A percentile compares a stretch with the other conserved stretches of the same genome.
These are phyloP conservation scores for Ephemerocybe angulata DNA, from an alignment of 768 basidiomycete species.

Conservation along the genomic window DNA sequence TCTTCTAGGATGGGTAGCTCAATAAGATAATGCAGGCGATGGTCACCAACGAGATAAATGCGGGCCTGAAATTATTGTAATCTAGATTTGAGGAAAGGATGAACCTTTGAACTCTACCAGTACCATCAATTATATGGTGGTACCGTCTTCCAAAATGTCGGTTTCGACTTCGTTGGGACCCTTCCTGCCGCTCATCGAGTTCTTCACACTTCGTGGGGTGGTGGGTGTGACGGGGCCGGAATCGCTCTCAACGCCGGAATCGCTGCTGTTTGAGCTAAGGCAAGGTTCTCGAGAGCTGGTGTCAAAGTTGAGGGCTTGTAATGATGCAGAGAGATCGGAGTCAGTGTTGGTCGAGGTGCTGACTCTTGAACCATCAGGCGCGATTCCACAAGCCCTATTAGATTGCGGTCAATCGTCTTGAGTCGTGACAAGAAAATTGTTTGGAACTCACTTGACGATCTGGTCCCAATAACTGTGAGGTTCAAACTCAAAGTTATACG, in stretches of 20 bases:
- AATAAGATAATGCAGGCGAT: no score
- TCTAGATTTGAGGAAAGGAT: no score
- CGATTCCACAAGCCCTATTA: slow-evolving; percentile 51
- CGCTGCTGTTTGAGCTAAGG: not conserved
- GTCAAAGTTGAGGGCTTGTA: not conserved
- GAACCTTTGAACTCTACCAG: not conserved
- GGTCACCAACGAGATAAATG: no score
- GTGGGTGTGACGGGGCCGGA: not conserved
- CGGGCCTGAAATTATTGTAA: no score
- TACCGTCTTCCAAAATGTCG: not conserved
- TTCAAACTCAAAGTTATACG: slow-evolving; percentile 71
- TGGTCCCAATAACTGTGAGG: slow-evolving; percentile 75
- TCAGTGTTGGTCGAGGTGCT: not conserved
- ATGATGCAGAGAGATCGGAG: not conserved
- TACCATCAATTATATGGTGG: not conserved
- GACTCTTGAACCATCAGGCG: slow-evolving; percentile 51
- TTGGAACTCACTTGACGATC: slow-evolving; percentile 54
- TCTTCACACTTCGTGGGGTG: not conserved
- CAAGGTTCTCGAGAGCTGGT: not conserved
- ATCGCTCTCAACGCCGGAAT: not conserved
- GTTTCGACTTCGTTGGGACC: not conserved
- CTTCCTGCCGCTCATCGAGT: not conserved
- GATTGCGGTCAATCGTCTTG: not conserved
- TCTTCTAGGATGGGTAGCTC: no score
- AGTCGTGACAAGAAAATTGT: not conserved